Conservation (phyloP, 2,329 filamentous ascomycete species). For the Colletotrichum australisinense region DNA sequence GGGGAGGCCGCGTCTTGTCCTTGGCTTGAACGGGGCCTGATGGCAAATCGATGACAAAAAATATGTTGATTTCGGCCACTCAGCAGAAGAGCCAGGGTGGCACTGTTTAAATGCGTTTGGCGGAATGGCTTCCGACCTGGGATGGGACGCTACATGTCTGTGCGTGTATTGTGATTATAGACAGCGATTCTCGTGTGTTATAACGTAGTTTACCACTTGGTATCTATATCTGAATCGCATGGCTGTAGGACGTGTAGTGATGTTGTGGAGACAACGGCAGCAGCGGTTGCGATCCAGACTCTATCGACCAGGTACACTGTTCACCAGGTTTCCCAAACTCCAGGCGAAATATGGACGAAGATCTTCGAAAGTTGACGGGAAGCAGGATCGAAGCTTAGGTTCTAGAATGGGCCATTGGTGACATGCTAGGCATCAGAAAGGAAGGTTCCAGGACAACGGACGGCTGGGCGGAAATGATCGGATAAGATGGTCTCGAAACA, state of each 20-base stretch:
- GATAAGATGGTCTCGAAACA: conserved; percentile 13
- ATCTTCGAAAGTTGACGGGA: conserved; percentile 5
- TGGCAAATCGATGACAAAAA: conserved; percentile 22
- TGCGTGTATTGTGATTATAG: background rate
- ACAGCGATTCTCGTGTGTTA: background rate
- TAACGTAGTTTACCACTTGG: background rate
- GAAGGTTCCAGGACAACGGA: conserved; percentile 8
- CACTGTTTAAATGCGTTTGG: background rate
- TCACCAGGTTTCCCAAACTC: conserved; percentile 13
- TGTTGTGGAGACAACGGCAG: conserved; percentile 6
- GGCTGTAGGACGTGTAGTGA: background rate
- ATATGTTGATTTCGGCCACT: conserved; percentile 5
- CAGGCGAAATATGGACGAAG: conserved; percentile 13
- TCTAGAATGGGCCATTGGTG: background rate
- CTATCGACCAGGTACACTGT: conserved; percentile 21
- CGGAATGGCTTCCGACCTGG: conserved; percentile 14
- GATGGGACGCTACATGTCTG: background rate
- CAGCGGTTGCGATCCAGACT: conserved; percentile 22
- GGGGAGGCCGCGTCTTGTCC: conserved; percentile 15
- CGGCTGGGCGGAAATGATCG: conserved; percentile 6
- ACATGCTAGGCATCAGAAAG: conserved; percentile 14
- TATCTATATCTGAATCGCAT: background rate
- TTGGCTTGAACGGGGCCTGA: background rate
- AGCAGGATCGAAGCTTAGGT: background rate
- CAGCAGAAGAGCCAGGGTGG: background rate